These are phyloP conservation scores for Lachancea sp. DNA, from an alignment of 805 yeast species.

Conservation along the genomic window DNA sequence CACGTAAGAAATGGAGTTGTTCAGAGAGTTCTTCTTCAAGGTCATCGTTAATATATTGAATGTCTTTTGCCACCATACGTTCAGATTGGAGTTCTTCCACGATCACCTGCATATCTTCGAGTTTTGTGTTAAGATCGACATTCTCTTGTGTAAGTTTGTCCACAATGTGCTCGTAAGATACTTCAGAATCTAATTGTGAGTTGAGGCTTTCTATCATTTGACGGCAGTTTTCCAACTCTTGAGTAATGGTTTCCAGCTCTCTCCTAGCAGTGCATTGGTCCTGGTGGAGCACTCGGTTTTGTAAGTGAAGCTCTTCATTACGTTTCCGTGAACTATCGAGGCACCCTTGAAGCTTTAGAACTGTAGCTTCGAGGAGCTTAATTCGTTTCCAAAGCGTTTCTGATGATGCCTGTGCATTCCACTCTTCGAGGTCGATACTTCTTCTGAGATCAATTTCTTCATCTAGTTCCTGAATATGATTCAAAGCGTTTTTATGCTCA, in stretches of 20 bases:
- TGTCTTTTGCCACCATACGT: conserved; percentile 31
- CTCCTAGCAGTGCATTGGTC: conserved; percentile 13
- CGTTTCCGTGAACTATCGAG: conserved; percentile 14
- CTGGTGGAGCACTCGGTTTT: conserved; percentile 19
- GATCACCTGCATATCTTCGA: conserved; percentile 33
- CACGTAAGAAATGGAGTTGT: conserved; percentile 32
- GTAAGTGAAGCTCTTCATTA: conserved; percentile 25
- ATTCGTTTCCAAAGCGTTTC: conserved; percentile 25
- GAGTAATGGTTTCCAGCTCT: conserved; percentile 1
- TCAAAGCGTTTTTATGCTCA: conserved; percentile 30
- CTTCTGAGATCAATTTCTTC: conserved; percentile 26
- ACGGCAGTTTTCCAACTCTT: conserved; percentile 14
- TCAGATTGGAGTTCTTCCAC: conserved; percentile 19
- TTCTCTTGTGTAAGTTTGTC: conserved; percentile 35
- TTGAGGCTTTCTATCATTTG: conserved; percentile 24
- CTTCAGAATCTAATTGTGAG: conserved; percentile 23
- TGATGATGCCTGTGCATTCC: conserved; percentile 8
- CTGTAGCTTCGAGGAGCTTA: conserved; percentile 38
- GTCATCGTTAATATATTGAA: conserved; percentile 45
- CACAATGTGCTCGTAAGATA: conserved; percentile 31
- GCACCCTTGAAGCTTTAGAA: conserved; percentile 22
- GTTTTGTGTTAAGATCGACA: conserved; percentile 31
- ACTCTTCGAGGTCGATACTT: conserved; percentile 12
- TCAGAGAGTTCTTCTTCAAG: conserved; percentile 40
- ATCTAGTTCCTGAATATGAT: conserved; percentile 31